Evolutionary conservation across 345 rosid genomes (phyloP), one percentile per base, ranked within the genome.

Genomic region (Noccaea bulbosa): DNA sequence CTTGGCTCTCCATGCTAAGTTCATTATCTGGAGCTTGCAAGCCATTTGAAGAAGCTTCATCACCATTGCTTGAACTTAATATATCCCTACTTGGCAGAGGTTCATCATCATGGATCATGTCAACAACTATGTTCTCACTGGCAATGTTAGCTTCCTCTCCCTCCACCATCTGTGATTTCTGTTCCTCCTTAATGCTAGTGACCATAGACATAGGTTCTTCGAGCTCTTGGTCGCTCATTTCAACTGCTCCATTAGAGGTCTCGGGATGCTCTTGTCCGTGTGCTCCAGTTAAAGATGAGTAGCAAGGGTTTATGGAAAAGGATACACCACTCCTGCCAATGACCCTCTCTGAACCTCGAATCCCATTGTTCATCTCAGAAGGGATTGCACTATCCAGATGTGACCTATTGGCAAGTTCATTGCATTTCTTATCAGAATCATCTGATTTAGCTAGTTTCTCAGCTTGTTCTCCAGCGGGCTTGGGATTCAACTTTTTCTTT

Each of bases 401-500:
- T 14, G 75, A 69, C 53, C 34, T 39, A 47, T 40, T 48, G 46
- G 39, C 47, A 56, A 57, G 12, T n/a, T 30, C 50, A 22, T 32
- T 34, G 49, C 62, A 68, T 7, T 44, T 30, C 3, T 11, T 51
- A 61, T 12, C 69, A 50, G 41, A 33, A 32, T 16, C 53, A 41
- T 41, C 62, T 32, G 61, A 41, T 32, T 41, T 43, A 41, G 69
- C 74, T 49, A 74, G 82, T 72, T 74, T 66, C 71, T 71, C 65
- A 69, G 54, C 65, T 22, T 74, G 67, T 47, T 49, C 81, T 67
- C 49, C 66, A 44, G 83, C 82, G 62, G 65, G 71, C 72, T 73
- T 77, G 58, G 78, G 73, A 67, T 83, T 88, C 45, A 62, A 69
- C 81, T 81, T 88, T 74, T 81, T 94, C 86, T 89, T 84, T 78